Evolutionary conservation across 1,139 yeast species (phyloP), one percentile per base, ranked within the genome.

Genomic region (Candida frijolesensis): DNA sequence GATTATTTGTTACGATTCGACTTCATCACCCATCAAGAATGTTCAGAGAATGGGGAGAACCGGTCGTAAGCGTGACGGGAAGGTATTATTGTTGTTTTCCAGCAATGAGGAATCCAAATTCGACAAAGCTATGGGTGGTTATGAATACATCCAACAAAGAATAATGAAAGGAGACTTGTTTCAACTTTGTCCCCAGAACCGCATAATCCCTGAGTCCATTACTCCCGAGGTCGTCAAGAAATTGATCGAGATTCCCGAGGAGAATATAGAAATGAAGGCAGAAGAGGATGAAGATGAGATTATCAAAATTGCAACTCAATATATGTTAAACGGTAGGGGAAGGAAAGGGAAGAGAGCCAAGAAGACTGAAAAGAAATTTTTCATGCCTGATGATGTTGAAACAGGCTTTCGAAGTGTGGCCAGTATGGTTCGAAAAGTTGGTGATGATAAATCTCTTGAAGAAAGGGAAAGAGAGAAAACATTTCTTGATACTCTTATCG

Each of bases 21-120:
- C 97, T 0, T 79, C 91, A 33, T 89, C 97, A 45, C 98, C 99
- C 0, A 94, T 95, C 51, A 89, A 96, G 53, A 91, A 89, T 60
- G 80, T 95, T 44, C 99, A 95, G 65, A 76, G 99, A 59, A 89
- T 95, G 95, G 99, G 99, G 32, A 83, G 99, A 71, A 95, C 99
- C 0, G 99, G 99, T 14, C 85, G 99, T 70, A 89, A 90, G 62
- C 75, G 97, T 57, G 90, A 88, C 57, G 99, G 99, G 44, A 80
- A 79, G 53, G 89, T 94, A 2, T 71, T 89, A n/a, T 71, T 92
- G 50, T 70, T 95, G 14, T 83, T 92, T 60, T 83, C 97, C 6
- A 82, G 87, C 14, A 84, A 84, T 57, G 99, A 95, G 65, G 83
- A 87, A 52, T 62, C 70, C 7, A 94, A 92, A 61, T 89, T 89